These are phyloP conservation scores for Termitomyces eurrhizus DNA, from an alignment of 768 basidiomycete species.

Conservation along the genomic window DNA sequence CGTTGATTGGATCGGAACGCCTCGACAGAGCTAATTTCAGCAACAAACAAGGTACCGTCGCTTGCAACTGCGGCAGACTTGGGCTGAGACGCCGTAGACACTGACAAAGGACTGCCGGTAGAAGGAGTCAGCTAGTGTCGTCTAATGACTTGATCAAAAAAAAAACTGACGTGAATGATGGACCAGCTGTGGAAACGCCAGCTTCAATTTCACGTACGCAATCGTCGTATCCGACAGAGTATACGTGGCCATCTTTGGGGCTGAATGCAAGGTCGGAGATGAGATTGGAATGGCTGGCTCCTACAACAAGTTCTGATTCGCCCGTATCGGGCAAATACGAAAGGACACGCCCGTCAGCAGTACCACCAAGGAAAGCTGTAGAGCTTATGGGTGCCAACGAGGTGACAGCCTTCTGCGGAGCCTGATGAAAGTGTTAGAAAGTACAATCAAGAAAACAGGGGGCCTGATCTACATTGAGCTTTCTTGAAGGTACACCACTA, in stretches of 20 bases:
- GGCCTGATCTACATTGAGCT: constrained; percentile 50
- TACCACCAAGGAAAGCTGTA: constrained; percentile 76
- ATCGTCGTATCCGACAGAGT: constrained; percentile 82
- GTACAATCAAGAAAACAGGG: not conserved
- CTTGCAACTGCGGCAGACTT: constrained; percentile 54
- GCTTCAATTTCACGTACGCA: constrained; percentile 60
- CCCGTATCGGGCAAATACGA: constrained; percentile 52
- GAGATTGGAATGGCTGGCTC: constrained; percentile 67
- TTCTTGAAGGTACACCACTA: constrained; percentile 53
- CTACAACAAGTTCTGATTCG: constrained; percentile 45
- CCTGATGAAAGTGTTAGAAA: constrained; percentile 37
- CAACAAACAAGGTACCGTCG: constrained; percentile 66
- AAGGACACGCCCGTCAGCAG: constrained; percentile 73
- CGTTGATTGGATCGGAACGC: constrained; percentile 70
- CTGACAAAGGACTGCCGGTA: constrained; percentile 42
- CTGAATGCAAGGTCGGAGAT: constrained; percentile 58
- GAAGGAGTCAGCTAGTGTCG: not conserved
- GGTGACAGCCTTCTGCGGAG: constrained; percentile 79
- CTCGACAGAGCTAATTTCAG: constrained; percentile 55
- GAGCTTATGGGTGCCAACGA: constrained; percentile 42
- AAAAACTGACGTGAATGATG: constrained; percentile 4
- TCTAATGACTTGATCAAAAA: not conserved
- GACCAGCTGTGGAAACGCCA: constrained; percentile 37
- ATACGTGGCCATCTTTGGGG: constrained; percentile 45
- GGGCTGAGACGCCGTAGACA: constrained; percentile 60